Evolutionary conservation across 352 stramenopile species (phyloP).

Genomic region (Globisporangium rhizosaccharum): DNA sequence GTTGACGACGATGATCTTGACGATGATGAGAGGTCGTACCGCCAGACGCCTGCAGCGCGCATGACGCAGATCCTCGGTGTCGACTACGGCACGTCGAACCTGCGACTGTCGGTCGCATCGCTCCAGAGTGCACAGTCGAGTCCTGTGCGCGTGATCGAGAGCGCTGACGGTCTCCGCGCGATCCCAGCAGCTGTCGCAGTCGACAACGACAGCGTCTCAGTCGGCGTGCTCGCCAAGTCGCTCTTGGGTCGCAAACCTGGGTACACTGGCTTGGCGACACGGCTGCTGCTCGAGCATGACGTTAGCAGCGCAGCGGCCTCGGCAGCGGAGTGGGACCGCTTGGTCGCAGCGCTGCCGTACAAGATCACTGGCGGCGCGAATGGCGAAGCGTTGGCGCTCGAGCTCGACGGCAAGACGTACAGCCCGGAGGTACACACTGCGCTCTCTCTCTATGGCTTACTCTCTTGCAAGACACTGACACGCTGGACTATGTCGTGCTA

Average conservation of each 20-base stretch:
- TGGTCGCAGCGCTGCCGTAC: slow-evolving; percentile 42
- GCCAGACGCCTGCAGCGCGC: neutral
- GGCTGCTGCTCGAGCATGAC: slow-evolving; percentile 30
- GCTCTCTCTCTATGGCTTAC: neutral
- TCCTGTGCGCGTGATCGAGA: slow-evolving; percentile 45
- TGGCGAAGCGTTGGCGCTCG: slow-evolving; percentile 20
- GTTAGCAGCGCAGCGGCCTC: no score
- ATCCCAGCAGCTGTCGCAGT: slow-evolving; percentile 53
- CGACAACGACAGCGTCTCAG: slow-evolving; percentile 47
- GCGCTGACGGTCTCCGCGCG: slow-evolving; percentile 42
- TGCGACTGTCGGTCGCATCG: slow-evolving; percentile 40
- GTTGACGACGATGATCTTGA: slow-evolving; percentile 27
- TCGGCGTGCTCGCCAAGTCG: slow-evolving; percentile 42
- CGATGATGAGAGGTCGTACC: slow-evolving; percentile 3
- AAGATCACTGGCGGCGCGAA: slow-evolving; percentile 16
- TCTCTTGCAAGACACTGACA: no score
- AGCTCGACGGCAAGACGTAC: slow-evolving; percentile 51
- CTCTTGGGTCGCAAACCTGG: slow-evolving; percentile 50
- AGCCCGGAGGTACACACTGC: slow-evolving; percentile 38
- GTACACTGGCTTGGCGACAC: slow-evolving; percentile 47
- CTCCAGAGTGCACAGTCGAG: slow-evolving; percentile 11
- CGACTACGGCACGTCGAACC: slow-evolving; percentile 47
- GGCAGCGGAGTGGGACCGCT: slow-evolving; percentile 10
- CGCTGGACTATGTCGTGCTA: neutral
- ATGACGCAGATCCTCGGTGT: slow-evolving; percentile 43